Evolutionary conservation across 2,329 filamentous ascomycete species (phyloP).

Genomic region (Fusarium temperatum): DNA sequence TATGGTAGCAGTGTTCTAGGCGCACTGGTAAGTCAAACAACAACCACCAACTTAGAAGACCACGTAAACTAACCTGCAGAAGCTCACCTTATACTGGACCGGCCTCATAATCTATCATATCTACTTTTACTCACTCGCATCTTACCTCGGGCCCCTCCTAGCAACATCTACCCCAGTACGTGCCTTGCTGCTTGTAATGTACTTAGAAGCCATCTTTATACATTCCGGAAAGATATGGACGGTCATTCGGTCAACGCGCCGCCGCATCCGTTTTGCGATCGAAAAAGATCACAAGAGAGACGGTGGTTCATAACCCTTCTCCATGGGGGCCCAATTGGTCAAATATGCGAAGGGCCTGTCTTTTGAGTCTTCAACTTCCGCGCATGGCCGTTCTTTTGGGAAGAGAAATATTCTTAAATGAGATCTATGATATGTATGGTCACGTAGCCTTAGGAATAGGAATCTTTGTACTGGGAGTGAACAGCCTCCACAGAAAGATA

Average conservation of each 20-base stretch:
- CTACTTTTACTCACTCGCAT: neutral
- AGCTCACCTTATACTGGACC: neutral
- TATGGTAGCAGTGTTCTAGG: neutral
- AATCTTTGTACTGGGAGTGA: neutral
- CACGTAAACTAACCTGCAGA: neutral
- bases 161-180: neutral
- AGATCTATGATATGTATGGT: neutral
- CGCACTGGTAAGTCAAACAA: neutral
- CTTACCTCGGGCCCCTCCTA: neutral
- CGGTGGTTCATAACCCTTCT: neutral
- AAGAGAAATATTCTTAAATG: fast-evolving
- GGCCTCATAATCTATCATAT: neutral
- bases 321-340: neutral
- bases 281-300: neutral
- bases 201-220: neutral
- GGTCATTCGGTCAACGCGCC: neutral
- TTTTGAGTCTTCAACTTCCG: neutral
- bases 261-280: neutral
- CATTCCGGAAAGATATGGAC: neutral
- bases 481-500: neutral
- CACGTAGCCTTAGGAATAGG: fast-evolving
- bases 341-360: neutral
- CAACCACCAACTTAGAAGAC: neutral
- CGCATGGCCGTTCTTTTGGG: fast-evolving
- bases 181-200: neutral